Conservation (phyloP, 2,329 filamentous ascomycete species). For the Aureobasidium lini region DNA sequence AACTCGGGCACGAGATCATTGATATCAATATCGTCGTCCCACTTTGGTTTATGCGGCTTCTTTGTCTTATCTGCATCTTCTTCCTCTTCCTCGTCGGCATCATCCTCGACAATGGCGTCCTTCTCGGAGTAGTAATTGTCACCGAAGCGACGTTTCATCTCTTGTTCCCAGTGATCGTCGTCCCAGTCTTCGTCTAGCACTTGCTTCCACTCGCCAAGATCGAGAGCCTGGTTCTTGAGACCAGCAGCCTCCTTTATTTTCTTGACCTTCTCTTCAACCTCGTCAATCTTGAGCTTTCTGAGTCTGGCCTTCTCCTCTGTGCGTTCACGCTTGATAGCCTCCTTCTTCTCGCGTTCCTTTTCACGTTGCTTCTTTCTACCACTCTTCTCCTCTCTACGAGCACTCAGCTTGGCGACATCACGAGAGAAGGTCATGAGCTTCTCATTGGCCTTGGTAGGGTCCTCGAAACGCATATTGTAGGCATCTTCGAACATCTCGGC, state of each 20-base stretch:
- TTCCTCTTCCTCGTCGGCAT: slow-evolving; percentile 32
- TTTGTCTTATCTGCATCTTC: slow-evolving; percentile 59
- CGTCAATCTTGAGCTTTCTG: slow-evolving; percentile 81
- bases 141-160: slow-evolving; percentile 83
- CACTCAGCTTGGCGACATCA: slow-evolving; percentile 75
- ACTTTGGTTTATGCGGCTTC: slow-evolving; percentile 86
- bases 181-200: slow-evolving; percentile 87
- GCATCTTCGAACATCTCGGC: slow-evolving; percentile 87
- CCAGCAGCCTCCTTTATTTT: slow-evolving; percentile 89
- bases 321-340: slow-evolving; percentile 66
- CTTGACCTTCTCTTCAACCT: slow-evolving; percentile 77
- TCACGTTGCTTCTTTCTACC: slow-evolving; percentile 73
- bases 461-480: slow-evolving; percentile 94
- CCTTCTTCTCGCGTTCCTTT: slow-evolving; percentile 66
- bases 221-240: slow-evolving; percentile 52
- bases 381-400: slow-evolving; percentile 78
- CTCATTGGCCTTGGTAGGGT: slow-evolving; percentile 81
- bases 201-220: slow-evolving; percentile 73
- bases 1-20: slow-evolving; percentile 85
- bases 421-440: slow-evolving; percentile 81
- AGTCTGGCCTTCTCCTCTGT: slow-evolving; percentile 76
- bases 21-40: slow-evolving; percentile 98
- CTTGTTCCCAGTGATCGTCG: slow-evolving; percentile 78
- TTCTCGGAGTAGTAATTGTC: slow-evolving; percentile 79
- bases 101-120: slow-evolving; percentile 31